Percentiles rank a stretch among this genome's conserved stretches.
Conservation (phyloP, 345 rosid genomes). For the Durio zibethinus region DNA sequence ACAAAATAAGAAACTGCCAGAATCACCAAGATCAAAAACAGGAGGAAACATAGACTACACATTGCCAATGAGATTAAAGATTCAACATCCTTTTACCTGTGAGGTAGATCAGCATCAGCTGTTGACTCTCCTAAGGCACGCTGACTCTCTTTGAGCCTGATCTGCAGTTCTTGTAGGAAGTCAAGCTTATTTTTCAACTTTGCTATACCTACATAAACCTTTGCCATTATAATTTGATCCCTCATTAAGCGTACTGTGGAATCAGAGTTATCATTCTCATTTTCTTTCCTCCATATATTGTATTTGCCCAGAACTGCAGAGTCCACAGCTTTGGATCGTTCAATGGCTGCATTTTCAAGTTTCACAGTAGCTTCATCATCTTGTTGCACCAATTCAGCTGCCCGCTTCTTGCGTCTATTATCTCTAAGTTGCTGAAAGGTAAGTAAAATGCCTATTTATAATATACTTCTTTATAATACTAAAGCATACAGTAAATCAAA, state of each 20-base stretch:
- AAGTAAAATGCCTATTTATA: constrained; percentile 12
- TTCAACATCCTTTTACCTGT: constrained; percentile 42
- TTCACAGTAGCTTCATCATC: constrained; percentile 69
- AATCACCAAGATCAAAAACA: constrained; percentile 11
- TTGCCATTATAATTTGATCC: constrained; percentile 96
- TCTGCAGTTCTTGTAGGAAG: constrained; percentile 68
- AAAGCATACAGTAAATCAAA: constrained; percentile 4
- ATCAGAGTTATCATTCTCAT: constrained; percentile 84
- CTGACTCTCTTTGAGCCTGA: constrained; percentile 81
- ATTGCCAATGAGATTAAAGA: constrained; percentile 1
- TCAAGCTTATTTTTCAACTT: constrained; percentile 68
- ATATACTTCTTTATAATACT: not conserved
- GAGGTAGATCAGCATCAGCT: constrained; percentile 79
- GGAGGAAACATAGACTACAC: constrained; percentile 5
- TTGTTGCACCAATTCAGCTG: constrained; percentile 61
- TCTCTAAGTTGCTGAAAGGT: constrained; percentile 82
- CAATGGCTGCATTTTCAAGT: constrained; percentile 93
- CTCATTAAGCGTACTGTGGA: constrained; percentile 83
- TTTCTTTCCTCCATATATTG: constrained; percentile 92
- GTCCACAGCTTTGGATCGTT: constrained; percentile 91
- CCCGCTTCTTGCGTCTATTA: constrained; percentile 74
- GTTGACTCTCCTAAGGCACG: constrained; percentile 69
- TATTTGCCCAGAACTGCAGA: constrained; percentile 93
- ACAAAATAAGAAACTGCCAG: constrained; percentile 11
- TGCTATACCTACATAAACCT: constrained; percentile 77